These are phyloP conservation scores for Pulveroboletus sp. DNA, from an alignment of 768 basidiomycete species.

Conservation along the genomic window DNA sequence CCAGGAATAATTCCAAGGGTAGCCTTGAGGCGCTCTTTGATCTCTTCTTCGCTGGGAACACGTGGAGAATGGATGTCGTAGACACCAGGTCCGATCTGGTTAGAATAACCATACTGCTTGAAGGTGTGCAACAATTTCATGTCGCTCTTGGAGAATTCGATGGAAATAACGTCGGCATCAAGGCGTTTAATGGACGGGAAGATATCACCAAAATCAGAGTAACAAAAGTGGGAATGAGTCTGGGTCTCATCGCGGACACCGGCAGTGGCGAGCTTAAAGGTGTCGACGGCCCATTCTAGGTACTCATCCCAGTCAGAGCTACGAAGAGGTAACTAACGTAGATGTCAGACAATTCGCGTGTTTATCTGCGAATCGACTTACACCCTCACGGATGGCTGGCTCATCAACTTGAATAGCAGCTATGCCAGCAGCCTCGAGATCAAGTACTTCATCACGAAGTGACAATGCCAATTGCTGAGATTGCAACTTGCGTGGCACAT, in stretches of 20 bases:
- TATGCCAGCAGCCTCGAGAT: conserved; percentile 95
- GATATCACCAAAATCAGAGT: conserved; percentile 98
- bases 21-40: conserved; percentile 82
- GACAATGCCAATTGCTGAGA: conserved; percentile 97
- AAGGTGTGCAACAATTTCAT: conserved; percentile 96
- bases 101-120: conserved; percentile 92
- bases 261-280: conserved; percentile 95
- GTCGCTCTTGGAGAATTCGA: conserved; percentile 97
- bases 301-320: conserved; percentile 94
- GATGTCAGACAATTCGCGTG: neutral
- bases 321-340: conserved; percentile 81
- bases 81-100: conserved; percentile 97
- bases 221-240: conserved; percentile 99
- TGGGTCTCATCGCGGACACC: conserved; percentile 93
- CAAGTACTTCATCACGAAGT: conserved; percentile 95
- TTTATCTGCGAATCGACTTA: conserved; percentile 35
- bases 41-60: conserved; percentile 90
- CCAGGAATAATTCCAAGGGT: conserved; percentile 81
- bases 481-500: conserved; percentile 93
- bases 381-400: conserved; percentile 98
- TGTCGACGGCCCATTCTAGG: conserved; percentile 97
- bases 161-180: conserved; percentile 98
- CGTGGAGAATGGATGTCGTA: conserved; percentile 99
- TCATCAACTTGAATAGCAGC: conserved; percentile 99
- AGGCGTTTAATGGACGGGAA: conserved; percentile 96